phyloP scores from a whole-genome alignment of 1,284 basidiomycete genomes.

The Ustilago hordei region DNA sequence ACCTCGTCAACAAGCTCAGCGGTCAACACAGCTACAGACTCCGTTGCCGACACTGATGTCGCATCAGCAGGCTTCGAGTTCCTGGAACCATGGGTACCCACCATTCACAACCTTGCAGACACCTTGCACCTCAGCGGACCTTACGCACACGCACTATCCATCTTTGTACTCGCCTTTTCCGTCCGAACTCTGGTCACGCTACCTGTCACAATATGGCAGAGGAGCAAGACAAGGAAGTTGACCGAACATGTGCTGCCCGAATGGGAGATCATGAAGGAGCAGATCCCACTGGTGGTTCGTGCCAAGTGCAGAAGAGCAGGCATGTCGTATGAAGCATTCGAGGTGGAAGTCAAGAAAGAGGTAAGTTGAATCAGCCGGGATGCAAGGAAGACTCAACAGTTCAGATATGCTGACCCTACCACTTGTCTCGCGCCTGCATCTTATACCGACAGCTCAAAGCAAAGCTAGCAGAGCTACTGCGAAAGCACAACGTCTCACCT shows the following conservation, averaged over 20 bases:
- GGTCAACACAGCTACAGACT: slow-evolving; percentile 7
- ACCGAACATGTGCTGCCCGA: slow-evolving; percentile 79
- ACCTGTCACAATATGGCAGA: slow-evolving; percentile 84
- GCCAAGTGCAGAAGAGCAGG: slow-evolving; percentile 74
- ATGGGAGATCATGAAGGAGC: slow-evolving; percentile 74
- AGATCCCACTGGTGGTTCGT: slow-evolving; percentile 70
- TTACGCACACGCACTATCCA: slow-evolving; percentile 74
- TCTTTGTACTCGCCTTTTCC: slow-evolving; percentile 79
- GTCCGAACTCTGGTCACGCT: slow-evolving; percentile 78
- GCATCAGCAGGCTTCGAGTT: slow-evolving; percentile 45
- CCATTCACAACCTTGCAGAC: slow-evolving; percentile 48
- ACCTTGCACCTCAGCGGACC: slow-evolving; percentile 48
- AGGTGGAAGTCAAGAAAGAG: slow-evolving; percentile 67
- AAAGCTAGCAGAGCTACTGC: slow-evolving; percentile 49
- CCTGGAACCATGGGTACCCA: slow-evolving; percentile 47
- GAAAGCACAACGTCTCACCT: slow-evolving; percentile 59
- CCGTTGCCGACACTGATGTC: slow-evolving; percentile 10
- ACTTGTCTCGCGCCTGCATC: neutral
- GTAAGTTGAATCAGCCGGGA: slow-evolving; percentile 20
- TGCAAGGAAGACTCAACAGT: neutral
- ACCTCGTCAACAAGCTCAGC: neutral
- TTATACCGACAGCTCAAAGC: slow-evolving; percentile 31
- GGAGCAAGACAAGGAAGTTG: slow-evolving; percentile 76
- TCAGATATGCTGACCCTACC: too few species aligned
- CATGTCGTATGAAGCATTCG: slow-evolving; percentile 74